Base-by-base conservation (phyloP, 2,329 filamentous ascomycete species). In the Geoglossum cookeanum region DNA sequence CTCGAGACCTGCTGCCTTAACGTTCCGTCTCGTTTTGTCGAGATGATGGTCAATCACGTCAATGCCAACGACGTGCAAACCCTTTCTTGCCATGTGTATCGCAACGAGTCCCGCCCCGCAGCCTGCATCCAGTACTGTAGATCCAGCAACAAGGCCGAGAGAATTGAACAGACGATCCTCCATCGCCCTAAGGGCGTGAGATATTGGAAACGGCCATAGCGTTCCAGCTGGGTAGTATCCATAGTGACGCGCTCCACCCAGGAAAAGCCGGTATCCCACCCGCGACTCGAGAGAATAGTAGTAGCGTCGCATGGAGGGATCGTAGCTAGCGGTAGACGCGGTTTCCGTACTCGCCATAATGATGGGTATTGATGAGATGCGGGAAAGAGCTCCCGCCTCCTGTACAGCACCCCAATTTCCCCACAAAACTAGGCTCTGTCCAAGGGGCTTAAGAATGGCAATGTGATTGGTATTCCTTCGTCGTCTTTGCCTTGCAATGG, bases 81-180 rank as follows among this genome's bases (percentile, higher is more conserved):
- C 69, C 7, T 65, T 66, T 22, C 64, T 60, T 5, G 74, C 76
- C 68, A 79, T 68, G 63, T 69, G 68, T 4, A 75, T 65, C 1
- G 76, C 75, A 13, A 78, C 75, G 59, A 74, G 68, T 13, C 71
- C 76, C 0, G 71, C 68, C 1, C 76, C 76, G 60, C 73, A 75
- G 13, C 76, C 75, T 1, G 75, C 75, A 60, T 79, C 76, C 5
- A 79, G 67, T 0, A 78, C 70, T n/a, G 64, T 64, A 0, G 73
- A 65, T 11, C 73, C 73, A 2, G 63, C 53, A 7, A 67, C 64
- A 1, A 75, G 65, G 13, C 62, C 61, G 8, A 78, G 62, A 1
- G 63, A 65, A 17, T 65, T 63, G 58, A 68, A 66, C 11, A 79
- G 64, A 59, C 73, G 70, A 52, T 75, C 71, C 61, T 79, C 75